Percentiles rank a stretch among this genome's conserved stretches.
These are phyloP conservation scores for Leccinum rimulosum DNA, from an alignment of 768 basidiomycete genomes.

Conservation along the genomic window DNA sequence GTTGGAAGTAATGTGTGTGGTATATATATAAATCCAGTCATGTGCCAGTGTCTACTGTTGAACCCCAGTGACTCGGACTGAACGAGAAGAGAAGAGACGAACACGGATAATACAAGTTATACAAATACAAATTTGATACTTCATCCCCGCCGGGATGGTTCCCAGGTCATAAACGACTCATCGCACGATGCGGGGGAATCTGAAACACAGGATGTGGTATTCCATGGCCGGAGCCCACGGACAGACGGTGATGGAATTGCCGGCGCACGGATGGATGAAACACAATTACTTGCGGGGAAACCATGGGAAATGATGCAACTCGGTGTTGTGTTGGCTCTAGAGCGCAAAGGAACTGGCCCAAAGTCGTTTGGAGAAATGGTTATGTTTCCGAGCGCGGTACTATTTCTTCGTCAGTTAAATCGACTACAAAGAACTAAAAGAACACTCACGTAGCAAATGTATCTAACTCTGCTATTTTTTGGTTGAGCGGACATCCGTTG, in stretches of 20 bases:
- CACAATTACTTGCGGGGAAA: conserved; percentile 11
- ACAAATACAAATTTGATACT: neutral
- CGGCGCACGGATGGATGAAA: conserved; percentile 22
- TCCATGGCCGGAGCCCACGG: conserved; percentile 20
- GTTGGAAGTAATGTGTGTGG: neutral
- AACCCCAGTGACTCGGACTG: neutral
- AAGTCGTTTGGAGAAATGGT: conserved; percentile 27
- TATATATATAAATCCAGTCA: conserved; percentile 7
- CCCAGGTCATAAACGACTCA: conserved; percentile 64
- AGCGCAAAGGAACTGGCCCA: conserved; percentile 9
- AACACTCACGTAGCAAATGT: conserved; percentile 49
- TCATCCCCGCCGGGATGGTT: conserved; percentile 42
- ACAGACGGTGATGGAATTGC: conserved; percentile 18
- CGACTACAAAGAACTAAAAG: neutral
- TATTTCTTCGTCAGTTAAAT: conserved; percentile 22
- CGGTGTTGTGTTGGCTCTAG: conserved; percentile 14
- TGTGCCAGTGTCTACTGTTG: too few relatives aligned
- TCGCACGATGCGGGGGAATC: conserved; percentile 42
- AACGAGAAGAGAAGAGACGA: neutral
- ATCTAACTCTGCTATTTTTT: conserved; percentile 51
- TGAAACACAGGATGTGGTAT: conserved; percentile 13
- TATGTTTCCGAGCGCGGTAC: conserved; percentile 42
- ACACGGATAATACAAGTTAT: neutral
- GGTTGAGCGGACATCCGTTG: conserved; percentile 37
- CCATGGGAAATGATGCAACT: conserved; percentile 1